Percentiles rank a stretch among this genome's conserved stretches.
These are phyloP conservation scores for Candida ascalaphidarum DNA, from an alignment of 805 yeast species.

Conservation along the genomic window DNA sequence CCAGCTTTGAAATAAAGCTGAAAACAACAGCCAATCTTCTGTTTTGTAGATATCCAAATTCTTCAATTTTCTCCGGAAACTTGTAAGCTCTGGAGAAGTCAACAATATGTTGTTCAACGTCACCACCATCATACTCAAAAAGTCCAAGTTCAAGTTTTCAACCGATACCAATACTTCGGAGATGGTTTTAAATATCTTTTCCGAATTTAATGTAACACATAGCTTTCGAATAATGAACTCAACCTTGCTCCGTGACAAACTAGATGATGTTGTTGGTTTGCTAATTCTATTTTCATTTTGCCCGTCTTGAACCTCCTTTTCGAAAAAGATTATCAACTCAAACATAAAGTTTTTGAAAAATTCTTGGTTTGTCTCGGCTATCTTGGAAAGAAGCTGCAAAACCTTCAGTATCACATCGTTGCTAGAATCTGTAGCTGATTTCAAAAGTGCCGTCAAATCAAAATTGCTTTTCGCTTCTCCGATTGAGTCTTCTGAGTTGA, in stretches of 20 bases:
- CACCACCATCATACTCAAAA: conserved; percentile 75
- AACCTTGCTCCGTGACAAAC: conserved; percentile 49
- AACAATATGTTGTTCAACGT: conserved; percentile 79
- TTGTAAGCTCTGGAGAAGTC: conserved; percentile 73
- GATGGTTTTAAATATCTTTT: conserved; percentile 70
- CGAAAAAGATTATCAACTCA: conserved; percentile 61
- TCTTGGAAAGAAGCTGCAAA: conserved; percentile 61
- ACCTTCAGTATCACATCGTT: conserved; percentile 73
- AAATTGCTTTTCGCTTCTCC: conserved; percentile 13
- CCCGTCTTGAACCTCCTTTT: conserved; percentile 39
- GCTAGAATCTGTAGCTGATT: conserved; percentile 60
- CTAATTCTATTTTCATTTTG: conserved; percentile 1
- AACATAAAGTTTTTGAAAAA: conserved; percentile 71
- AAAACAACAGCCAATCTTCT: conserved; percentile 64
- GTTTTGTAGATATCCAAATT: conserved; percentile 41
- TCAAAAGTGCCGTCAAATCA: conserved; percentile 69
- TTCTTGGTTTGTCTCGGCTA: conserved; percentile 66
- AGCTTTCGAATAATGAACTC: conserved; percentile 79
- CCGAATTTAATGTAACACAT: conserved; percentile 74
- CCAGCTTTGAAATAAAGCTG: conserved; percentile 81
- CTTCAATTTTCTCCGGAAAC: conserved; percentile 58
- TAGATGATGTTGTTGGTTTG: conserved; percentile 7
- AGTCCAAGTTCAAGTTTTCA: conserved; percentile 52
- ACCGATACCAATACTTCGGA: conserved; percentile 59
- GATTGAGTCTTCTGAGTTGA: conserved; percentile 20